Conservation (phyloP, 768 basidiomycete genomes). For the Leccinum aurantiacum region DNA sequence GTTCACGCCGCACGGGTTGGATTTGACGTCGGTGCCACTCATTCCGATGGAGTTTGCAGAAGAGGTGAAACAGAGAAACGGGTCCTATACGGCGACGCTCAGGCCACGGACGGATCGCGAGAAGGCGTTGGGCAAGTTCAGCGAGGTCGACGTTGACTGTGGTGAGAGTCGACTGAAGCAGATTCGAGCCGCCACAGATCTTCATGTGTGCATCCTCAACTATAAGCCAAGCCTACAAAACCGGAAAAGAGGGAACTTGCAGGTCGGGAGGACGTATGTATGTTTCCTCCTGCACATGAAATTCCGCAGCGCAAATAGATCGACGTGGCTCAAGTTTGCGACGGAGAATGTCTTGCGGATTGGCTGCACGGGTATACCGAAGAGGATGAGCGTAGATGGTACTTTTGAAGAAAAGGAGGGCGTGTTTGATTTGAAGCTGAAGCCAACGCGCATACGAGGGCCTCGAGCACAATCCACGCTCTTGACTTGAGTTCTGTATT, state of each 20-base stretch:
- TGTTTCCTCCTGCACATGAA: constrained; percentile 24
- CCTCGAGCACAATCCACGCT: constrained; percentile 14
- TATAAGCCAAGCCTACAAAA: constrained; percentile 3
- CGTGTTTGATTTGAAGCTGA: constrained; percentile 12
- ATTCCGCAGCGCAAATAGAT: background rate
- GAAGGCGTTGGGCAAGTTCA: constrained; percentile 8
- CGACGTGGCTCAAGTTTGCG: constrained; percentile 26
- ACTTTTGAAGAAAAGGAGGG: background rate
- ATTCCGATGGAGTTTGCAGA: constrained; percentile 19
- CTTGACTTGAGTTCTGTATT: too few relatives aligned
- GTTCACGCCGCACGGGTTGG: constrained; percentile 16
- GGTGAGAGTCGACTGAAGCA: constrained; percentile 16
- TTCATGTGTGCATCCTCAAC: constrained; percentile 26
- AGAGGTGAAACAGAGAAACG: background rate
- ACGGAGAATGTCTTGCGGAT: constrained; percentile 26
- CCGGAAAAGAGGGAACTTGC: constrained; percentile 11
- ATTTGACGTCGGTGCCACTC: constrained; percentile 20
- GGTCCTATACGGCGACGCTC: constrained; percentile 16
- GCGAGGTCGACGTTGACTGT: constrained; percentile 16
- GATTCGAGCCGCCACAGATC: constrained; percentile 15
- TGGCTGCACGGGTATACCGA: constrained; percentile 7
- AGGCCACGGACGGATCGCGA: background rate
- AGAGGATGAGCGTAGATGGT: background rate
- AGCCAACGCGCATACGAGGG: constrained; percentile 12
- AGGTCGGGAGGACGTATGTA: constrained; percentile 18